Percentiles rank a stretch among this genome's conserved stretches.
phyloP scores from a whole-genome alignment of 2,329 filamentous ascomycete species.

The Lomentospora prolificans region DNA sequence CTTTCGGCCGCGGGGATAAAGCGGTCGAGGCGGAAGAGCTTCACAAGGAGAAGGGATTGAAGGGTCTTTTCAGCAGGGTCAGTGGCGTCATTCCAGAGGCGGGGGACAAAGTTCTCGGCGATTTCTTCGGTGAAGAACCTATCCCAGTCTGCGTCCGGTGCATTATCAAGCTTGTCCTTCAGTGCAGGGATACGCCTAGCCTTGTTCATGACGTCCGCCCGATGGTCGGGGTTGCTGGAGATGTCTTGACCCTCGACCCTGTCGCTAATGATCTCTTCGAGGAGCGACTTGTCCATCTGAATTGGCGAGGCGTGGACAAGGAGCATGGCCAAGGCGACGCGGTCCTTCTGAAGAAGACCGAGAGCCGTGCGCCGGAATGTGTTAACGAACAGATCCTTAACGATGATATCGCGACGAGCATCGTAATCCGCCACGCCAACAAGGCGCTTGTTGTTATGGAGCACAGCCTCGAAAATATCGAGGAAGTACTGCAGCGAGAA shows the following conservation, averaged over 20 bases:
- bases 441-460: slow-evolving; percentile 69
- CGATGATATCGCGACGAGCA: slow-evolving; percentile 75
- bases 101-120: slow-evolving; percentile 74
- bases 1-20: slow-evolving; percentile 88
- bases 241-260: slow-evolving; percentile 68
- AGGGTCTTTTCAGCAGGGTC: slow-evolving; percentile 66
- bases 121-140: slow-evolving; percentile 77
- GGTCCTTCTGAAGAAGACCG: slow-evolving; percentile 85
- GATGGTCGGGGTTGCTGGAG: slow-evolving; percentile 55
- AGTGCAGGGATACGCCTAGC: slow-evolving; percentile 63
- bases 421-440: slow-evolving; percentile 64
- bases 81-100: slow-evolving; percentile 56
- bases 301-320: slow-evolving; percentile 94
- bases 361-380: slow-evolving; percentile 91
- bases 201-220: slow-evolving; percentile 57
- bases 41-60: slow-evolving; percentile 78
- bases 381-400: slow-evolving; percentile 83
- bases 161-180: slow-evolving; percentile 58
- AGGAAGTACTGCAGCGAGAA: slow-evolving; percentile 98
- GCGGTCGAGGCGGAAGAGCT: slow-evolving; percentile 88
- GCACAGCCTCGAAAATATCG: slow-evolving; percentile 90
- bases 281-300: slow-evolving; percentile 81
- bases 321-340: slow-evolving; percentile 87
- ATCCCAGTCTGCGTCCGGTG: slow-evolving; percentile 61
- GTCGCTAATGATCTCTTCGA: slow-evolving; percentile 78